Evolutionary conservation across 768 basidiomycete species (phyloP).

Genomic region (Phanerochaete sordida): DNA sequence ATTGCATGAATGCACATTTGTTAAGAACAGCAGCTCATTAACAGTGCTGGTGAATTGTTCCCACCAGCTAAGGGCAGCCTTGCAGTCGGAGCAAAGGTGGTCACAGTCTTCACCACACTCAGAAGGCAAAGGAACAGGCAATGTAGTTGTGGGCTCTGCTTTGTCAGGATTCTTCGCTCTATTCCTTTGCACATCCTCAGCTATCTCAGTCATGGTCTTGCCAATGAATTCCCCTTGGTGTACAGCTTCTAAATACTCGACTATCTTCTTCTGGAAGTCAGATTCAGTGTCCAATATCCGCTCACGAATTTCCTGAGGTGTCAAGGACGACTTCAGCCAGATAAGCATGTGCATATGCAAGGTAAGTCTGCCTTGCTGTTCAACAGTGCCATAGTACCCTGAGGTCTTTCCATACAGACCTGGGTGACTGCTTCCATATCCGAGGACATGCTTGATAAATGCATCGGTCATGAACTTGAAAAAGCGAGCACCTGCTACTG

Average conservation of each 20-base stretch:
- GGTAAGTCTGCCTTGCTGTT: constrained; percentile 12
- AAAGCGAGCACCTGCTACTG: constrained; percentile 30
- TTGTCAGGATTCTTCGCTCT: not conserved
- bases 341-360: constrained; percentile 19
- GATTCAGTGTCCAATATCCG: constrained; percentile 19
- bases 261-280: constrained; percentile 23
- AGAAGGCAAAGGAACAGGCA: not conserved
- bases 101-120: not conserved
- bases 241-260: constrained; percentile 28
- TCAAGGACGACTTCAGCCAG: constrained; percentile 11
- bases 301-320: constrained; percentile 32
- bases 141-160: not conserved
- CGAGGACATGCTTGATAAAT: constrained; percentile 24
- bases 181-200: not conserved
- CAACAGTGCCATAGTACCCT: constrained; percentile 17
- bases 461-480: constrained; percentile 28
- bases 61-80: not conserved
- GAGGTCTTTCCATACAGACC: constrained; percentile 10
- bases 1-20: constrained; percentile 4
- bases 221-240: constrained; percentile 31
- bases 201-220: constrained; percentile 19
- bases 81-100: not conserved
- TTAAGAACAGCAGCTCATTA: constrained; percentile 8
- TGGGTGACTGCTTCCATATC: constrained; percentile 8
- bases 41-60: constrained; percentile 1